Evolutionary conservation across 371 early-diverging fungal species (phyloP), one percentile per base, ranked within the genome.

Genomic region (Mucor velutinosus): DNA sequence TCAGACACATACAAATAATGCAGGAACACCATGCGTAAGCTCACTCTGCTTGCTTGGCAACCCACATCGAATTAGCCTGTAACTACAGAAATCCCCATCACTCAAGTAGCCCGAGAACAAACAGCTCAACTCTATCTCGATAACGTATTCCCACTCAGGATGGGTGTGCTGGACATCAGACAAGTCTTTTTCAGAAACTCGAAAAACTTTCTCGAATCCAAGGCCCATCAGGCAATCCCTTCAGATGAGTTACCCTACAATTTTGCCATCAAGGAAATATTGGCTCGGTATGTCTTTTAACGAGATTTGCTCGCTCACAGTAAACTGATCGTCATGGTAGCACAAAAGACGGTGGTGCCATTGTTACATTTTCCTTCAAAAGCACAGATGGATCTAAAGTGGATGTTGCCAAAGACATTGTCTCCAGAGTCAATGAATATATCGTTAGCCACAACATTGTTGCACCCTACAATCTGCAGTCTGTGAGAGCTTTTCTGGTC

Each of bases 391-490:
- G 68, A 30, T 57, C 76, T 4, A 76, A 73, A 39, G 29, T 60
- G 15, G 21, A 56, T 14, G 71, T 68, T 1, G 77, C 82, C 11
- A 70, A 71, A 33, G 74, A 80, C 3, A 77, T 84, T 43, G 77
- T 76, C 6, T 37, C 66, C 10, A 60, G 71, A 29, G 63, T 84
- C n/a, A 64, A 66, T 25, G 65, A 77, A 2, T 58, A 84, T 58
- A 74, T 90, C 37, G 53, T 70, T 14, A 56, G 74, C 6, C 68
- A 85, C 7, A 73, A 72, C 23, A 76, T 75, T 8, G 79, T 85
- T 27, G 84, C 85, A 37, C 89, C 88, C 74, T 90, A 87, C 67
- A 91, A 87, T 47, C 67, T 92, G 17, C 84, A 82, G 65, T 86
- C 82, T 2, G 74, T 87, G 0, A 83, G 90, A 51, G 85, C 88